Base-by-base conservation (phyloP, 495 filamentous ascomycete genomes). In the Aspergillus haitiensis region DNA sequence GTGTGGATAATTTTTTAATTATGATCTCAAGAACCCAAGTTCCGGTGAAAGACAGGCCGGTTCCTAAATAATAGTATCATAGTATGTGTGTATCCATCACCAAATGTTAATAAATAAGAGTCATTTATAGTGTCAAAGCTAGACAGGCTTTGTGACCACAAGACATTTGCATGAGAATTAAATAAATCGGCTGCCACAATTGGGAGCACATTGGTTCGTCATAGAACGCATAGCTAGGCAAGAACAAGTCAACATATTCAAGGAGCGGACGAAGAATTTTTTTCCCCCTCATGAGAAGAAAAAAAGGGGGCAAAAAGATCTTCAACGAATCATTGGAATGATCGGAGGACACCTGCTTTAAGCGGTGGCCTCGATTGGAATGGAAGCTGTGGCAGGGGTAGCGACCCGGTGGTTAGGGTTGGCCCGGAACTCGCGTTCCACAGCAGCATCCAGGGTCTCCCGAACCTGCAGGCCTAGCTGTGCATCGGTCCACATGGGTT, bases 401-500 rank as follows among this genome's bases (percentile, higher is more conserved):
- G 56, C 58, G 39, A 66, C 51, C 32, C 69, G 61, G 45, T 67
- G 67, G 40, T 62, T 68, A 21, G 44, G 44, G 3, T 47, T 66
- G 52, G 62, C 66, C 51, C 63, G 62, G 57, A 76, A 69, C 58
- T 77, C 75, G 35, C 77, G 75, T 36, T 63, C 62, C 34, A 78
- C 70, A n/a, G 75, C 71, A 33, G 56, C 55, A 55, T 79, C 75
- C 16, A 77, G 58, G 37, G 67, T 52, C 60, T 77, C 74, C 34
- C 47, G 53, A 31, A 84, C 72, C 33, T 77, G 76, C 58, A 96
- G 77, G 33, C 87, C 90, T 46, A 98, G 82, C 79, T 97, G 93
- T 64, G 84, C 77, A 64, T 95, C 85, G 18, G 90, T 90, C 93
- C 93, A 98, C 36, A 98, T 86, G 42, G 86, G 85, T 65, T 86